These are phyloP conservation scores for Sugiyamaella paludigena DNA, from an alignment of 1,139 yeast genomes.

Conservation along the genomic window DNA sequence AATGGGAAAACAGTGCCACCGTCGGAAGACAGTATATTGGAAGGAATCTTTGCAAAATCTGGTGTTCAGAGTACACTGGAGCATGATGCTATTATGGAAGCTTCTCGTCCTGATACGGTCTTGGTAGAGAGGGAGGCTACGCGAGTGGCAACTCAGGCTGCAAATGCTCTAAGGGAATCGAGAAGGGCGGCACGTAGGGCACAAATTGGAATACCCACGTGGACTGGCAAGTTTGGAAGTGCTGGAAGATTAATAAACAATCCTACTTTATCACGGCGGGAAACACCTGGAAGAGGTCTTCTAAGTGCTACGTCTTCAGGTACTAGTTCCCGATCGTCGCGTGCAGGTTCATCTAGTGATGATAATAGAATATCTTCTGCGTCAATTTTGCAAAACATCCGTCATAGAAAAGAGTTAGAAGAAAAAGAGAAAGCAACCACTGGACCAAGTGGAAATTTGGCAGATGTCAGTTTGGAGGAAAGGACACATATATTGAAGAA, in stretches of 20 bases:
- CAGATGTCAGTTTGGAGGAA: constrained; percentile 14
- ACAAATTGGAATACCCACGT: constrained; percentile 83
- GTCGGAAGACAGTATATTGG: constrained; percentile 59
- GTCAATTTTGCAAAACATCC: constrained; percentile 30
- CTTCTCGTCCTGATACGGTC: constrained; percentile 52
- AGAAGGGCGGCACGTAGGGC: constrained; percentile 61
- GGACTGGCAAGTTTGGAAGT: constrained; percentile 90
- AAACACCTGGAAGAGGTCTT: background rate
- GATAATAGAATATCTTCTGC: constrained; percentile 25
- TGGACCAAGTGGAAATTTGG: constrained; percentile 19
- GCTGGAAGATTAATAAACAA: constrained; percentile 60
- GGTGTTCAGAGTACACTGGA: constrained; percentile 75
- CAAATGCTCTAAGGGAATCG: constrained; percentile 67
- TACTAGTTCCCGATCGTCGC: constrained; percentile 1
- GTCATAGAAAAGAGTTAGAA: constrained; percentile 33
- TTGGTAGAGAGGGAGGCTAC: constrained; percentile 74
- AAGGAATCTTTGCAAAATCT: constrained; percentile 66
- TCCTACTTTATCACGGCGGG: background rate
- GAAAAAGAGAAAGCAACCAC: constrained; percentile 21
- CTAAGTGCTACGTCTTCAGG: constrained; percentile 1
- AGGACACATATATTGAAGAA: constrained; percentile 30
- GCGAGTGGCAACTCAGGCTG: constrained; percentile 73
- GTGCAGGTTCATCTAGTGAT: constrained; percentile 17
- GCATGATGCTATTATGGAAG: constrained; percentile 73
- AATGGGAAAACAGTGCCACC: constrained; percentile 28